A percentile compares a stretch with the other conserved stretches of the same genome.
phyloP scores from a whole-genome alignment of 192 early-diverging fungal genomes.

The Irineochytrium annulatum region DNA sequence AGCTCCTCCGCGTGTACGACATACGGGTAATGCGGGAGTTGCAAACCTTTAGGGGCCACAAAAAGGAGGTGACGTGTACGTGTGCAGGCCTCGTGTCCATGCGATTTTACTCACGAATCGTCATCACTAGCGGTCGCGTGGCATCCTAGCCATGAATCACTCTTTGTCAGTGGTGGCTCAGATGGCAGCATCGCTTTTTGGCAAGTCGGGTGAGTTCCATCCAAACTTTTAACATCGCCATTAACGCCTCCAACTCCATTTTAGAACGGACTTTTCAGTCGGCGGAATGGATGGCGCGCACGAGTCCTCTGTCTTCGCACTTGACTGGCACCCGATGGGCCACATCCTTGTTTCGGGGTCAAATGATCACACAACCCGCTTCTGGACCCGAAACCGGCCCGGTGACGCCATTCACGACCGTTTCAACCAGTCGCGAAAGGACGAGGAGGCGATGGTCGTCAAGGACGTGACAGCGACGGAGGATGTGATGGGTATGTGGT shows the following conservation, averaged over 20 bases:
- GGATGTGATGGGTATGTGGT: not conserved
- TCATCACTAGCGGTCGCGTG: conserved; percentile 68
- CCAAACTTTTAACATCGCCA: conserved; percentile 12
- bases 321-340: conserved; percentile 97
- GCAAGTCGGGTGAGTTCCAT: conserved; percentile 67
- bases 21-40: conserved; percentile 90
- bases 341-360: conserved; percentile 91
- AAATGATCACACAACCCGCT: conserved; percentile 93
- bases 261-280: conserved; percentile 41
- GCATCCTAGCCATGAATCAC: conserved; percentile 91
- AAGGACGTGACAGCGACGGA: conserved; percentile 18
- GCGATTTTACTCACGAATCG: conserved; percentile 4
- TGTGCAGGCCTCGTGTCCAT: not conserved
- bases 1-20: conserved; percentile 89
- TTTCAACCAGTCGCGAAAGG: conserved; percentile 32
- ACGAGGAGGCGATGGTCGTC: conserved; percentile 29
- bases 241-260: too few species aligned
- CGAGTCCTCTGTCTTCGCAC: conserved; percentile 84
- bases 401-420: conserved; percentile 59
- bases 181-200: conserved; percentile 84
- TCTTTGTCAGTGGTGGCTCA: conserved; percentile 87
- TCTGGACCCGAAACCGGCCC: conserved; percentile 92
- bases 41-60: conserved; percentile 78
- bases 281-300: conserved; percentile 74
- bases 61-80: conserved; percentile 82